These are phyloP conservation scores for Termitomyces sp. DNA, from an alignment of 768 basidiomycete species.

Conservation along the genomic window DNA sequence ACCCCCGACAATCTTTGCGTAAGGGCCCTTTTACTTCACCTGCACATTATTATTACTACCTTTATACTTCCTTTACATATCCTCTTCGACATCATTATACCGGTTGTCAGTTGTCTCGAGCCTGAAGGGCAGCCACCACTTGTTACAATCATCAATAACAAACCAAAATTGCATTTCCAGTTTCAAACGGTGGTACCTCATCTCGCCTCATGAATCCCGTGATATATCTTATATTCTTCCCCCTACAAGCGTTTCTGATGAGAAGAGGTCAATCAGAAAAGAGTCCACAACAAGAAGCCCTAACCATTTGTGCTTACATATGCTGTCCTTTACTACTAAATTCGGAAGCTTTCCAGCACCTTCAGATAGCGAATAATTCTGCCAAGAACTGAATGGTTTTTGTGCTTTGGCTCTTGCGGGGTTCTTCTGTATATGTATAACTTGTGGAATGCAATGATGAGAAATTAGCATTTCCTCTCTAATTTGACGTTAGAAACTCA, in stretches of 20 bases:
- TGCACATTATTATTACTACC: conserved; percentile 42
- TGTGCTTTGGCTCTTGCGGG: too few species aligned
- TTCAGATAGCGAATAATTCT: neutral
- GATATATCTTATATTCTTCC: too few species aligned
- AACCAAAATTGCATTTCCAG: conserved; percentile 12
- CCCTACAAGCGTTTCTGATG: neutral
- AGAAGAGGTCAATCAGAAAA: neutral
- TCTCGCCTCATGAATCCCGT: neutral
- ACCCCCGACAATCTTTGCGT: conserved; percentile 11
- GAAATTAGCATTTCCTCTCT: too few species aligned
- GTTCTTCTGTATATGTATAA: too few species aligned
- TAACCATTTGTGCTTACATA: too few species aligned
- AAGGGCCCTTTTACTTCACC: conserved; percentile 22
- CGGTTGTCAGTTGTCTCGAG: conserved; percentile 20
- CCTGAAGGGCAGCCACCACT: conserved; percentile 17
- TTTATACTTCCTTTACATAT: conserved; percentile 27
- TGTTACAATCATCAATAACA: conserved; percentile 21
- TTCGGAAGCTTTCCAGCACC: neutral
- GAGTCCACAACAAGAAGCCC: neutral
- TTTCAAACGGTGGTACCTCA: neutral
- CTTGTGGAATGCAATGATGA: too few species aligned
- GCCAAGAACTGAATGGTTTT: neutral
- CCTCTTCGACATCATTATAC: conserved; percentile 17
- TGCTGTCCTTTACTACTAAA: neutral
- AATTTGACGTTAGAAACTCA: too few species aligned